Conservation (phyloP, 1,284 basidiomycete species). For the Trichosporon faecale region DNA sequence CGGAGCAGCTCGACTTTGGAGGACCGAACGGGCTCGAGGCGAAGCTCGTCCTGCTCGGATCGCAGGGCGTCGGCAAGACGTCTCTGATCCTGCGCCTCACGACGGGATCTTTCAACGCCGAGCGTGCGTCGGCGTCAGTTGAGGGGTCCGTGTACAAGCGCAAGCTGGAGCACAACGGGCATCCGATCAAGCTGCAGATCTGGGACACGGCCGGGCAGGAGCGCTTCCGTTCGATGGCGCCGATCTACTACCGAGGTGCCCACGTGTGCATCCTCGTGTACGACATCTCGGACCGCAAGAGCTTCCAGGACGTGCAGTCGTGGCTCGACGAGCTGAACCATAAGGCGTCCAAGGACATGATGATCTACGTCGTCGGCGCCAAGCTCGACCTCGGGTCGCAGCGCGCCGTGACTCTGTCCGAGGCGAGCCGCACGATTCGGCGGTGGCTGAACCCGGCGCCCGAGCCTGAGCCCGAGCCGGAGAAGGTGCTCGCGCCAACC, state of each 20-base stretch:
- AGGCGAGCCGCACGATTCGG: constrained; percentile 38
- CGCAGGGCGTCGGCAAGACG: constrained; percentile 95
- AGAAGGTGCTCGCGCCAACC: not conserved
- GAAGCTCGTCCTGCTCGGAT: constrained; percentile 95
- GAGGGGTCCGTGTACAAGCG: constrained; percentile 94
- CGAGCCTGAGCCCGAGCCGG: constrained; percentile 20
- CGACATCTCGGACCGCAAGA: constrained; percentile 62
- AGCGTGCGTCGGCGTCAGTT: constrained; percentile 78
- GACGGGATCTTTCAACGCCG: constrained; percentile 81
- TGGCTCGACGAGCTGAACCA: constrained; percentile 72
- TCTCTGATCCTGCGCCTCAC: constrained; percentile 90
- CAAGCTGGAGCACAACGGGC: constrained; percentile 82
- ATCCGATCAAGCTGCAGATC: constrained; percentile 71
- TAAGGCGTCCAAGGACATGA: constrained; percentile 47
- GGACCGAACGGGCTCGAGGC: constrained; percentile 64
- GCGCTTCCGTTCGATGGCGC: constrained; percentile 88
- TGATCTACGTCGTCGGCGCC: constrained; percentile 50
- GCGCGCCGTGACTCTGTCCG: constrained; percentile 38
- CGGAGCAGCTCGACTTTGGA: constrained; percentile 34
- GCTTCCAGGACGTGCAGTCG: constrained; percentile 84
- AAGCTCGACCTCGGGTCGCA: constrained; percentile 44
- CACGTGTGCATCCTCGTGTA: constrained; percentile 57
- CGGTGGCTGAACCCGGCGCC: constrained; percentile 35
- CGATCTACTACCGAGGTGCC: constrained; percentile 58
- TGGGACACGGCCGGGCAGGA: constrained; percentile 99